Evolutionary conservation across 163 green algal species (phyloP), one percentile per base, ranked within the genome.

Genomic region (Scenedesmus sp.): DNA sequence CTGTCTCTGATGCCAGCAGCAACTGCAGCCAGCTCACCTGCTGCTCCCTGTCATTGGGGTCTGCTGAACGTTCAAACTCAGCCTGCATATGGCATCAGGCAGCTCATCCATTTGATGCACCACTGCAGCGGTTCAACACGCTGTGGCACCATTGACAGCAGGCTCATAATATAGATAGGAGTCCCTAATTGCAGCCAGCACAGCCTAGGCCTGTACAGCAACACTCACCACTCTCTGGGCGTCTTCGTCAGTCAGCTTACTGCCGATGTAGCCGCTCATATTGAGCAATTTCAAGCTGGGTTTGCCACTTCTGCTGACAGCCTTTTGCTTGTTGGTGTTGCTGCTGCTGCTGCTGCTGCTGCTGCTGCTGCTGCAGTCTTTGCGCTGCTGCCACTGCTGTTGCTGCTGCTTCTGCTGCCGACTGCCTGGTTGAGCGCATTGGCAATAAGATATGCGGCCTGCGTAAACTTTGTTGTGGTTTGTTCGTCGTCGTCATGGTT

Each of bases 11-110:
- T n/a, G n/a, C n/a, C 40, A 84, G 78, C 42, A 86, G 49, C 24
- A 65, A 20, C 78, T 86, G 43, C 81, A 33, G 81, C 43, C 30
- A n/a, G 30, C 51, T 53, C 51, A 96, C 93, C 92, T 97, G 95
- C 43, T 98, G 96, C 76, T 97, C 94, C 12, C 90, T 92, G 93
- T 98, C 94, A 7, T 96, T 96, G 18, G 96, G 95, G 90, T 99
- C 95, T 0, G 94, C 97, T 10, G 94, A 92, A 43, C 96, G 95
- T 90, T 98, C 95, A 84, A 98, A 98, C n/a, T 98, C 96, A 18
- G 93, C 96, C 96, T 98, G 95, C 43, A 53, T 3, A 49, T 6
- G 16, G 18, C 40, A 84, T n/a, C 24, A 84, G 40, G 78, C 78
- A 53, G 37, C 3, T 35, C 24, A 20, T 12, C 10, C 18, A 56